Conservation (phyloP, 768 basidiomycete species). For the Boletus barrowsii region DNA sequence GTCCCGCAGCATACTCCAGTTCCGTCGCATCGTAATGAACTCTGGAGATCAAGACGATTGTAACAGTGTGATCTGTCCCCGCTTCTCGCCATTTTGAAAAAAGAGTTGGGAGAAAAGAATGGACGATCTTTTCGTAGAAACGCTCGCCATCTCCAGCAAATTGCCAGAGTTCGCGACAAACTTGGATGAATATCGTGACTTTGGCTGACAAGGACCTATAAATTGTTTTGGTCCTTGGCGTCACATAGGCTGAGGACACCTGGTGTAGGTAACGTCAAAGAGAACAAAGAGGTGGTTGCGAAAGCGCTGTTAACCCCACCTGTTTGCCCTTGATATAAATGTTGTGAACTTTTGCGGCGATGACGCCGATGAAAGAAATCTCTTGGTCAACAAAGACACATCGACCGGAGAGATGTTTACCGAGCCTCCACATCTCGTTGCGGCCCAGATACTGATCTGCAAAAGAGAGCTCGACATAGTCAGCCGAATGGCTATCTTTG, state of each 20-base stretch:
- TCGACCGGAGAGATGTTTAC: conserved; percentile 74
- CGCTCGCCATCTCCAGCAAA: conserved; percentile 96
- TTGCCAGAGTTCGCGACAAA: conserved; percentile 95
- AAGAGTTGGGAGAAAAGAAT: conserved; percentile 90
- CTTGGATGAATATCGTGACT: conserved; percentile 92
- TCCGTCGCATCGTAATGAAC: conserved; percentile 85
- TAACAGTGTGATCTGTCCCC: conserved; percentile 88
- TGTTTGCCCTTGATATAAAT: conserved; percentile 71
- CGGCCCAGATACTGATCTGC: conserved; percentile 95
- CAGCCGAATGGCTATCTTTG: conserved; percentile 56
- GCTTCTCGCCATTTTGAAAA: conserved; percentile 82
- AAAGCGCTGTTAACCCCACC: conserved; percentile 36
- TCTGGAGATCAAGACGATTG: conserved; percentile 91
- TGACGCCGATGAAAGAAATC: conserved; percentile 78
- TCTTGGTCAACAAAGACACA: conserved; percentile 85
- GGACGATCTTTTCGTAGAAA: conserved; percentile 95
- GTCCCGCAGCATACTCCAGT: conserved; percentile 79
- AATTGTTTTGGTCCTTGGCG: conserved; percentile 79
- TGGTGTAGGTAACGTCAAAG: conserved; percentile 27
- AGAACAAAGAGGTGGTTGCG: neutral
- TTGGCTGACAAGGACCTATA: conserved; percentile 90
- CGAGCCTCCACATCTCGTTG: conserved; percentile 95
- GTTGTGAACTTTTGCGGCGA: conserved; percentile 76
- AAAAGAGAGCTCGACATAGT: conserved; percentile 87
- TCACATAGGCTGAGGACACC: conserved; percentile 82